Evolutionary conservation across 441 rosid genomes (phyloP).

Genomic region (Manihot esculenta): DNA sequence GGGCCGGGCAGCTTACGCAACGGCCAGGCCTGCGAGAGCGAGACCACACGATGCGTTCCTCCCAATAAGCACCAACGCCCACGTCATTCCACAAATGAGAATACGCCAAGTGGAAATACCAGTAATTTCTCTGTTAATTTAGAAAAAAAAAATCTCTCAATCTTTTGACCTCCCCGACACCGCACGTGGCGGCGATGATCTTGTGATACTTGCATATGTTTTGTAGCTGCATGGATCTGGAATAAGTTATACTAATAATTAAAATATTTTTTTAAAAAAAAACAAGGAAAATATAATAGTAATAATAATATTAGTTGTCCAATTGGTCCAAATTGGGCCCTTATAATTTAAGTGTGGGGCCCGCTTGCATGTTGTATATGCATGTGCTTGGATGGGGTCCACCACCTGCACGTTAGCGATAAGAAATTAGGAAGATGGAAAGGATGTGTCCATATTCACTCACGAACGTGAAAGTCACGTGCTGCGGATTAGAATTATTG

Average conservation of each 20-base stretch:
- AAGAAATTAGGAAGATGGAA: no score
- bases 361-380: background rate
- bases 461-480: slow-evolving; percentile 26
- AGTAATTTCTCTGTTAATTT: background rate
- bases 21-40: slow-evolving; percentile 15
- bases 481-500: slow-evolving; percentile 1
- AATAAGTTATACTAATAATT: no score
- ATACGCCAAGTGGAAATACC: slow-evolving; percentile 16
- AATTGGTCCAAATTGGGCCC: background rate
- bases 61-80: slow-evolving; percentile 19
- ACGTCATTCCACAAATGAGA: slow-evolving; percentile 25
- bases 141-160: background rate
- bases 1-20: slow-evolving; percentile 30
- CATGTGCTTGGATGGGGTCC: slow-evolving; percentile 15
- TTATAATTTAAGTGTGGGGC: background rate
- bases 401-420: no score
- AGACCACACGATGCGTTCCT: slow-evolving; percentile 1
- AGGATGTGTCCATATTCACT: slow-evolving; percentile 2
- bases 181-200: slow-evolving; percentile 42
- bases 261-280: no score
- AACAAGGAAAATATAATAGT: background rate
- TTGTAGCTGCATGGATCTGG: no score
- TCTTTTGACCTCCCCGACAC: slow-evolving; percentile 30
- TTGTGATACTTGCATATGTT: slow-evolving; percentile 14
- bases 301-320: background rate